Conservation (phyloP, 2,329 filamentous ascomycete species). For the Lecanosticta acicola region DNA sequence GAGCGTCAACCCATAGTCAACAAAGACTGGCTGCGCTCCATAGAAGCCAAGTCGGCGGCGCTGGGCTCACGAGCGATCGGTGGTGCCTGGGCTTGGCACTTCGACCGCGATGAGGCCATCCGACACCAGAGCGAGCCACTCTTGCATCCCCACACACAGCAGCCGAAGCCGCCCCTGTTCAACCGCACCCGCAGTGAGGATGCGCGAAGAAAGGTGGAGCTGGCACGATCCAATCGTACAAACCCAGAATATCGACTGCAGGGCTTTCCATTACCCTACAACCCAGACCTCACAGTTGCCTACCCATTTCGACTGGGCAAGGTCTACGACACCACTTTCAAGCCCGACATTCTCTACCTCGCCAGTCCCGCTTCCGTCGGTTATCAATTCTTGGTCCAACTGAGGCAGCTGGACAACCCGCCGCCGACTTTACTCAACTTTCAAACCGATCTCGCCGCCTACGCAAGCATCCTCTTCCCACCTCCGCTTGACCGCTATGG, state of each 20-base stretch:
- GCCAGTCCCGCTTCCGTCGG: slow-evolving; percentile 64
- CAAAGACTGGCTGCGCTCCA: slow-evolving; percentile 30
- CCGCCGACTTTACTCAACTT: slow-evolving; percentile 63
- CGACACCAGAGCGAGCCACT: slow-evolving; percentile 17
- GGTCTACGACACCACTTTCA: slow-evolving; percentile 57
- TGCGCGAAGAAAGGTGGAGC: slow-evolving; percentile 23
- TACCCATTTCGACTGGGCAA: slow-evolving; percentile 62
- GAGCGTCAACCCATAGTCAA: slow-evolving; percentile 30
- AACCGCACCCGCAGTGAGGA: slow-evolving; percentile 27
- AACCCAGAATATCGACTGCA: slow-evolving; percentile 54
- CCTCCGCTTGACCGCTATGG: slow-evolving; percentile 56
- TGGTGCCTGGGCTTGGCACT: slow-evolving; percentile 32
- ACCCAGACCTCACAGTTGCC: slow-evolving; percentile 64
- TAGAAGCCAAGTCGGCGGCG: slow-evolving; percentile 29
- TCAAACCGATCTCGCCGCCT: slow-evolving; percentile 65
- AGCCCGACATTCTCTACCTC: slow-evolving; percentile 64
- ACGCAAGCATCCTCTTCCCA: slow-evolving; percentile 64
- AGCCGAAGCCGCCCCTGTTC: slow-evolving; percentile 23
- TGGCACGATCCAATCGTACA: slow-evolving; percentile 29
- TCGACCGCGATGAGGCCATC: slow-evolving; percentile 21
- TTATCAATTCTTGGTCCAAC: slow-evolving; percentile 65
- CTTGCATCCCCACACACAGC: slow-evolving; percentile 7
- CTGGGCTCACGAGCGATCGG: slow-evolving; percentile 31
- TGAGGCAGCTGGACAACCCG: slow-evolving; percentile 53
- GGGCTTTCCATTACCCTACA: slow-evolving; percentile 64